Evolutionary conservation across 1,139 yeast genomes (phyloP), one percentile per base, ranked within the genome.

Genomic region (Lodderomyces margitis): DNA sequence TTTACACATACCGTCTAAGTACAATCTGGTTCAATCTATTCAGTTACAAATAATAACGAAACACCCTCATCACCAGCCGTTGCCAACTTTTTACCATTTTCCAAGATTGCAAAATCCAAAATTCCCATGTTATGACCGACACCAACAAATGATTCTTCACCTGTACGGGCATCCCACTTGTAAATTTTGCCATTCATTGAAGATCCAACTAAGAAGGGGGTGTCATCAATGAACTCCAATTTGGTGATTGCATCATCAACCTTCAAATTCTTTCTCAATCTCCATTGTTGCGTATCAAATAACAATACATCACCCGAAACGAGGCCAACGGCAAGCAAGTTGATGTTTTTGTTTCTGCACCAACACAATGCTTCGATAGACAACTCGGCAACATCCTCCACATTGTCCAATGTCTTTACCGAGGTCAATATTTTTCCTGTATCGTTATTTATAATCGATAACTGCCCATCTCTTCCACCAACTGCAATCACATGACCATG

Each of bases 61-160:
- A 92, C 97, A 51, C 96, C 96, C 61, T 92, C 98, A 61, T 92
- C 98, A 48, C 98, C 98, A n/a, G 97, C 98, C 21, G 97, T 87
- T 33, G 89, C 76, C 39, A 94, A 58, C 57, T 84, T 81, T 44
- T 75, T 74, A 33, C 87, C 91, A 36, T 75, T 66, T n/a, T 80
- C 80, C 32, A 71, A 59, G 36, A 81, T 55, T 11, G 84, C 80
- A 60, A 91, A 89, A 55, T 89, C 97, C 46, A 92, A 74, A 11
- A 92, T 82, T 44, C 98, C 98, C 85, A 87, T 87, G 61, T 85
- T 87, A 62, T 92, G 98, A 17, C 98, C 99, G 36, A 80, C 80
- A 50, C 95, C 95, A 28, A 74, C 83, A 68, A 84, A 86, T 41
- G 83, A 61, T 51, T 79, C 82, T 44, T 74, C 77, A 43, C 96